Conservation (phyloP, 2,329 filamentous ascomycete genomes). For the Apiospora rasikravindrae region DNA sequence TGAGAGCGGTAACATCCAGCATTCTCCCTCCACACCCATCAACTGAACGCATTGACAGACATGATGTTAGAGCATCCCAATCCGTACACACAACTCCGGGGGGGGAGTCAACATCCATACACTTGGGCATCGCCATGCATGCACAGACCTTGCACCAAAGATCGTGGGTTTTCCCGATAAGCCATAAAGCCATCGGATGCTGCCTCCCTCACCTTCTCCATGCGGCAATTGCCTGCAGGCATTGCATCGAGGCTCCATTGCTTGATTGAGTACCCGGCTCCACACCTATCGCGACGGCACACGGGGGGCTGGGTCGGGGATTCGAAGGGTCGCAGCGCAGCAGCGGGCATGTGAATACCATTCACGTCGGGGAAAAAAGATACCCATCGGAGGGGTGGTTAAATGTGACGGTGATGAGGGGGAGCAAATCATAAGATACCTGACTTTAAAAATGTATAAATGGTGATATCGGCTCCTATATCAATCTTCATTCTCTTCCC, state of each 20-base stretch:
- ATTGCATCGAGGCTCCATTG: not conserved
- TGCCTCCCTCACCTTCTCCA: not conserved
- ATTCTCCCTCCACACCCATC: not conserved
- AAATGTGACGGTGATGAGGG: not conserved
- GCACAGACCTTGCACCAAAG: not conserved
- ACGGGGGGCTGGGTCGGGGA: not conserved
- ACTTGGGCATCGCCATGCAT: not conserved
- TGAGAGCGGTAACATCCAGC: not conserved
- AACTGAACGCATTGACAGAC: not conserved
- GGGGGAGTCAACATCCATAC: not conserved
- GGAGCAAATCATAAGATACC: not conserved
- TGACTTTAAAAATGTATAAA: not conserved
- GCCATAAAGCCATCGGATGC: not conserved
- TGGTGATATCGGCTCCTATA: not conserved
- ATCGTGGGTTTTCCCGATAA: conserved; percentile 3
- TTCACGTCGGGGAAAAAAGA: not conserved
- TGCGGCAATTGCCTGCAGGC: conserved; percentile 7
- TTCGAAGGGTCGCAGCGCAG: not conserved
- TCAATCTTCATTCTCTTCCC: not conserved
- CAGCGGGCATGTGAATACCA: conserved; percentile 3
- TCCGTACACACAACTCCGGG: not conserved
- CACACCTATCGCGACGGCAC: not conserved
- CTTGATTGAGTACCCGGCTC: conserved; percentile 4
- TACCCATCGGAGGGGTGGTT: not conserved
- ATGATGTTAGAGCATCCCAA: not conserved